Evolutionary conservation across 2,329 filamentous ascomycete genomes (phyloP).

Genomic region (Xylariaceae sp.): DNA sequence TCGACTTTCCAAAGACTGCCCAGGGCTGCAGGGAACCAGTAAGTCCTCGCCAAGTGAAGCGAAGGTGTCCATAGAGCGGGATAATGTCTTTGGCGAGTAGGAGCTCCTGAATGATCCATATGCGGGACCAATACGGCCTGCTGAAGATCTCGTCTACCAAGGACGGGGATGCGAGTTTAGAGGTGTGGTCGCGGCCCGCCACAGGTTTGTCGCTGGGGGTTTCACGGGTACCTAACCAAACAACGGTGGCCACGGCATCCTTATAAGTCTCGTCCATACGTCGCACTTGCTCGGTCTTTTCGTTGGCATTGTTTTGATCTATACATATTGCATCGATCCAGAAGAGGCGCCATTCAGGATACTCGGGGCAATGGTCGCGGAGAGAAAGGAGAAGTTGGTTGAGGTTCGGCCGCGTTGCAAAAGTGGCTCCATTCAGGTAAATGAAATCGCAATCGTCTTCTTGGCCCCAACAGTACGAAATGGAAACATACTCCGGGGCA

Average conservation of each 20-base stretch:
- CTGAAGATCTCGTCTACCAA: neutral
- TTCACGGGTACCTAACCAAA: neutral
- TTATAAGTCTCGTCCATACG: neutral
- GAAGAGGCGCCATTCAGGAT: neutral
- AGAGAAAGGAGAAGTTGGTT: neutral
- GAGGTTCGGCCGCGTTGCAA: constrained; percentile 2
- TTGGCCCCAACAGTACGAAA: neutral
- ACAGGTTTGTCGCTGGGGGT: neutral
- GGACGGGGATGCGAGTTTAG: neutral
- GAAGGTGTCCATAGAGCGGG: neutral
- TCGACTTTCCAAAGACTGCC: neutral
- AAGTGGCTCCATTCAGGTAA: neutral
- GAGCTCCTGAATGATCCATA: neutral
- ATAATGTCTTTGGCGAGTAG: neutral
- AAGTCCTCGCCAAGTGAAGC: neutral
- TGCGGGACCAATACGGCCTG: constrained; percentile 1
- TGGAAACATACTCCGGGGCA: neutral
- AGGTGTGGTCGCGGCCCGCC: neutral
- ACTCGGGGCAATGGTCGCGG: neutral
- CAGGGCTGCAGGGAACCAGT: constrained; percentile 3
- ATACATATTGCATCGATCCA: neutral
- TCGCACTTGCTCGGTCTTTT: neutral
- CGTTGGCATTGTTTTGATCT: neutral
- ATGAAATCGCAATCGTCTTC: neutral
- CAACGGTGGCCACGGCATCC: neutral